These are phyloP conservation scores for Podospora didyma DNA, from an alignment of 495 filamentous ascomycete species.

Conservation along the genomic window DNA sequence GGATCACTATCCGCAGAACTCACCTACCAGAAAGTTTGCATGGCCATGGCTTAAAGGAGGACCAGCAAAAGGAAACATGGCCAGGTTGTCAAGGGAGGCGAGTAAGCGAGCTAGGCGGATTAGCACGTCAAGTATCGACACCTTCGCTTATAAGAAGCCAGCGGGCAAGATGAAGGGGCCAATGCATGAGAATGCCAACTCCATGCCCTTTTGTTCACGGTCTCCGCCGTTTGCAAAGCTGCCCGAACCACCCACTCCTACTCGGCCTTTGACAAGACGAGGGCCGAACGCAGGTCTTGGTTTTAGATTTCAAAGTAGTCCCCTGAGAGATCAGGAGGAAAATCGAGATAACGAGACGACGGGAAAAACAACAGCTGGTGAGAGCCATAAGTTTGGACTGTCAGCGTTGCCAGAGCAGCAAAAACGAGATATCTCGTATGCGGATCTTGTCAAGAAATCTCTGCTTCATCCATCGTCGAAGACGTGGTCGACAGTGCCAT, in stretches of 20 bases:
- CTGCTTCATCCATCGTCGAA: slow-evolving; percentile 18
- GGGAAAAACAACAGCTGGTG: not conserved
- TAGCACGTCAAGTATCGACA: slow-evolving; percentile 15
- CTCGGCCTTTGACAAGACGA: slow-evolving; percentile 12
- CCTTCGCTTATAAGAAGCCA: slow-evolving; percentile 11
- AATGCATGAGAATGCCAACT: not conserved
- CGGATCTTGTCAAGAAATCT: slow-evolving; percentile 20
- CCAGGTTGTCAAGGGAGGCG: slow-evolving; percentile 4
- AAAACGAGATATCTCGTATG: slow-evolving; percentile 30
- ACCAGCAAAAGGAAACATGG: not conserved
- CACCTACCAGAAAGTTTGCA: slow-evolving; percentile 10
- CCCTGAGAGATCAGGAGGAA: not conserved
- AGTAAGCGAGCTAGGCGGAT: slow-evolving; percentile 7
- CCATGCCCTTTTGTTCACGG: not conserved
- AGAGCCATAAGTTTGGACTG: not conserved
- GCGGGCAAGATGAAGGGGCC: not conserved
- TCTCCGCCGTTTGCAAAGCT: slow-evolving; percentile 3
- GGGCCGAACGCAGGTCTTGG: slow-evolving; percentile 2
- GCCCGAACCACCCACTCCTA: not conserved
- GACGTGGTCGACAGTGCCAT: slow-evolving; percentile 16
- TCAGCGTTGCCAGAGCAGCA: not conserved
- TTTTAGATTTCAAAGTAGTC: not conserved
- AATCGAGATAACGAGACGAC: not conserved
- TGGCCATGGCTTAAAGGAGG: slow-evolving; percentile 24
- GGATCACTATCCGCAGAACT: slow-evolving; percentile 7